Conservation (phyloP, 352 stramenopile genomes). For the Globisporangium barbulae region DNA sequence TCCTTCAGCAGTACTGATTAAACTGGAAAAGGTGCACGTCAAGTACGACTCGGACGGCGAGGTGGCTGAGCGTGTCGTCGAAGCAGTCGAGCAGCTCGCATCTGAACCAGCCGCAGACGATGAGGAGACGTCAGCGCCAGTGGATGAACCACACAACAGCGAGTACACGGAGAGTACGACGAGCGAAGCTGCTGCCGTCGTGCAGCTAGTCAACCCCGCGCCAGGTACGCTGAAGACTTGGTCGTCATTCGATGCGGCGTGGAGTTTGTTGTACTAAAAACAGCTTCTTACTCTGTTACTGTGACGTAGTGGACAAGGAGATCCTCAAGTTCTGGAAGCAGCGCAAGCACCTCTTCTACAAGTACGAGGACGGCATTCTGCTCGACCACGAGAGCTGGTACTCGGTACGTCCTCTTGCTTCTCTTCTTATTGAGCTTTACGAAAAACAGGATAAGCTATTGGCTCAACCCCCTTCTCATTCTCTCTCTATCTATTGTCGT, state of each 20-base stretch:
- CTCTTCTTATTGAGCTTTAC: background rate
- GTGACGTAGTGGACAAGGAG: constrained; percentile 27
- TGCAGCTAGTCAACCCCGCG: background rate
- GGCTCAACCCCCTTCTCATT: background rate
- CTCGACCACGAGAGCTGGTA: constrained; percentile 94
- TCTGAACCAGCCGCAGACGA: background rate
- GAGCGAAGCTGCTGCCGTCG: background rate
- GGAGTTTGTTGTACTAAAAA: background rate
- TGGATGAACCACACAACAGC: background rate
- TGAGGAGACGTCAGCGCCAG: background rate
- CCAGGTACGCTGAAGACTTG: background rate
- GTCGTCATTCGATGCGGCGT: background rate
- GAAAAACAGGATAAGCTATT: too few species aligned
- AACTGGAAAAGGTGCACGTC: constrained; percentile 55
- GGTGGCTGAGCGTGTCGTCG: constrained; percentile 35
- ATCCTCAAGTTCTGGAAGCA: constrained; percentile 91
- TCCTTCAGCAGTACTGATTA: background rate
- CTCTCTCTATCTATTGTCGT: background rate
- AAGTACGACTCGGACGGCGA: constrained; percentile 68
- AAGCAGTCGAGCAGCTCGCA: constrained; percentile 27
- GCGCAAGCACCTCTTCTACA: constrained; percentile 84
- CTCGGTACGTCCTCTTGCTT: constrained; percentile 40
- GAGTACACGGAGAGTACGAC: background rate
- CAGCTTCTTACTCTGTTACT: background rate
- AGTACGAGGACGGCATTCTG: constrained; percentile 89